Evolutionary conservation across 2,329 filamentous ascomycete species (phyloP).

Genomic region (Claviceps sp.): DNA sequence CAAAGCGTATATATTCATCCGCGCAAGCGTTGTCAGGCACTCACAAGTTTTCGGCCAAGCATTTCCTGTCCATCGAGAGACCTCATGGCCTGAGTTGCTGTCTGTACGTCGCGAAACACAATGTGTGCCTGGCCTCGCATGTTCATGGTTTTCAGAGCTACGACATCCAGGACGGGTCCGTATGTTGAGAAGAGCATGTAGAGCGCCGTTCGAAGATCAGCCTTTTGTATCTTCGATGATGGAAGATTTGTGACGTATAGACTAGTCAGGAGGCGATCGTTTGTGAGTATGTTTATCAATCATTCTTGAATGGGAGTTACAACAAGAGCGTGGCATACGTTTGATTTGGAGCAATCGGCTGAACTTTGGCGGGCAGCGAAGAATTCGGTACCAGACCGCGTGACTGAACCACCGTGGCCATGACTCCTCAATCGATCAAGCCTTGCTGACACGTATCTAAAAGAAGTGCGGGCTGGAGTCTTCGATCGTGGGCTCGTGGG

Average conservation of each 20-base stretch:
- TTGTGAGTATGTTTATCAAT: neutral
- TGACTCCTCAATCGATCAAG: constrained; percentile 10
- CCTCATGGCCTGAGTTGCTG: constrained; percentile 89
- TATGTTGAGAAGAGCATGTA: constrained; percentile 94
- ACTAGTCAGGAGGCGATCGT: constrained; percentile 28
- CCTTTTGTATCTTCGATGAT: constrained; percentile 79
- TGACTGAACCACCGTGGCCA: constrained; percentile 25
- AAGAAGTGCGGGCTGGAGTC: neutral
- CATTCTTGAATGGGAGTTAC: neutral
- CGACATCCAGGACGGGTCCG: constrained; percentile 81
- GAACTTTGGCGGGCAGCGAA: constrained; percentile 35
- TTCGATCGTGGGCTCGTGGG: neutral
- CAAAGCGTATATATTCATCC: neutral
- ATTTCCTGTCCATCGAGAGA: constrained; percentile 76
- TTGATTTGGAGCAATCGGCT: constrained; percentile 55
- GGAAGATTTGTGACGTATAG: constrained; percentile 81
- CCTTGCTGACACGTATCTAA: neutral
- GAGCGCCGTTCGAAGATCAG: constrained; percentile 70
- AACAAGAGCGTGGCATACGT: constrained; percentile 39
- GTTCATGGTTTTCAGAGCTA: constrained; percentile 75
- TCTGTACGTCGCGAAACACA: constrained; percentile 76
- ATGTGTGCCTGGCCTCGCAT: constrained; percentile 96
- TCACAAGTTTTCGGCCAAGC: constrained; percentile 71
- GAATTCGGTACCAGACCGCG: constrained; percentile 27
- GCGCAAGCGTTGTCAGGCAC: constrained; percentile 17